Evolutionary conservation across 352 stramenopile genomes (phyloP), one percentile per base, ranked within the genome.

Genomic region (Aphanomyces astaci): DNA sequence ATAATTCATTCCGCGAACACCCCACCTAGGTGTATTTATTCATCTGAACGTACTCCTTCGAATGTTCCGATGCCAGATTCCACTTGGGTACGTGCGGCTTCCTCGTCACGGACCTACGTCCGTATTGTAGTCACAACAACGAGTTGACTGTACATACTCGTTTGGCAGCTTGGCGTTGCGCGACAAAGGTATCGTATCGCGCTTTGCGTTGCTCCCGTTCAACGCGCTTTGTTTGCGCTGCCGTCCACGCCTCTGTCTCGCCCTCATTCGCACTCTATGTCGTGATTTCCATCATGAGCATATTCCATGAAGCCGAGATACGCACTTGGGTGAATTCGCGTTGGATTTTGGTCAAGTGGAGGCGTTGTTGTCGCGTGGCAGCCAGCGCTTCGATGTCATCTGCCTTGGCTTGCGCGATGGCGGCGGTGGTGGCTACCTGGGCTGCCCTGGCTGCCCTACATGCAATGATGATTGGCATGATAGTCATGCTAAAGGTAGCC

Each of bases 311-410:
- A 4, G 31, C 11, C 25, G 9, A 49, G 13, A 17, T 30, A 55
- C 25, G 36, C 25, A 56, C 45, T 30, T 67, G 60, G 24, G 60
- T 59, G 45, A 59, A 67, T 31, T 59, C 60, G 45, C 45, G 48
- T 22, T 56, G 48, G 24, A 82, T 81, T 55, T 89, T 88, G 66
- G 90, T 89, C 39, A 81, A 91, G 39, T 82, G 85, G 13, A 90
- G 66, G 55, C 85, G 79, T 71, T 91, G 82, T 9, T 82, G 81
- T 43, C 87, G 89, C 1, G 79, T 89, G 27, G 64, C 49, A 54
- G 87, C 79, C 2, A 93, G 71, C 15, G 78, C 27, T 24, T 80
- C 74, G 46, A 64, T 73, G 30, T 84, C 64, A 10, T 75, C 72
- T 2, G 64, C 63, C 54, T 85, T 75, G 19, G 64, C 59, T 7